Evolutionary conservation across 306 rosid species (phyloP), one percentile per base, ranked within the genome.

Genomic region (Prosopis cineraria): DNA sequence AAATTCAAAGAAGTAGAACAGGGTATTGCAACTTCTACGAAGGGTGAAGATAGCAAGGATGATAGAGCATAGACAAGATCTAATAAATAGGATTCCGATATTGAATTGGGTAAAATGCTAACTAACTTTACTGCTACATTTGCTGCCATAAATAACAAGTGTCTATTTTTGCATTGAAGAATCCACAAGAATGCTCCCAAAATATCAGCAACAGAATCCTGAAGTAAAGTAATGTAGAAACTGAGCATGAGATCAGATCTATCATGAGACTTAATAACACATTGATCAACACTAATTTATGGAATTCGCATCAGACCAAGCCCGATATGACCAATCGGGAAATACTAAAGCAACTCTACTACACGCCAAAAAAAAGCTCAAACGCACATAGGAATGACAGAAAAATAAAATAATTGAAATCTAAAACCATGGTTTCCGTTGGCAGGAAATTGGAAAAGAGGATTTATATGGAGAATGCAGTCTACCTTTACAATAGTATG

Each of bases 151-250:
- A 75, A 77, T 80, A 88, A 84, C 22, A 84, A 68, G 20, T 84
- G 58, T 36, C 55, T 84, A 76, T 74, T 90, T 81, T 79, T 83
- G 78, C 83, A 76, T 82, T 84, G 82, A 83, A 94, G 97, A 79
- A 89, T 94, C 90, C 93, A 92, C 29, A 82, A 80, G 78, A 94
- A 83, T 76, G 98, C 93, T 56, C 82, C 88, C 70, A 92, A 75
- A 63, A 86, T 74, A 82, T 90, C 95, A 19, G 79, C 76, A 68
- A 85, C 76, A 44, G 97, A 85, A 79, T 84, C 95, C 98, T 94
- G 81, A 82, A 69, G 68, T 67, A 80, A 66, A 62, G 31, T 31
- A 82, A 78, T 14, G 36, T 14, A 80, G 34, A 45, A 73, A 59
- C 20, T 29, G 55, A 41, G 29, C 22, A 22, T 68, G 36, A 22